Evolutionary conservation across 345 rosid genomes (phyloP).

Genomic region (Bretschneidera sinensis): DNA sequence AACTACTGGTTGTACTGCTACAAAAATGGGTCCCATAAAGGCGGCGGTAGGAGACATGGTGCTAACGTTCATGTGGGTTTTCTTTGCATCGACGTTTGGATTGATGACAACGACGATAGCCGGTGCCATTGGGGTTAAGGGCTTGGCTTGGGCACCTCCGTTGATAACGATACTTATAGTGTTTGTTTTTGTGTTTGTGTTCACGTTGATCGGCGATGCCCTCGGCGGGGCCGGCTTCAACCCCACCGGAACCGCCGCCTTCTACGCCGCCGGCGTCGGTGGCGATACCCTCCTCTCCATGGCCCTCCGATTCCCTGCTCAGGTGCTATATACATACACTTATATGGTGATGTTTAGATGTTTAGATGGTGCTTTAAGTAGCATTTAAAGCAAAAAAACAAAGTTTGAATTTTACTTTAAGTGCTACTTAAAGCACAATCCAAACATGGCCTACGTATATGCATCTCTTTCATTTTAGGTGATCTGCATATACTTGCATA

Average conservation of each 20-base stretch:
- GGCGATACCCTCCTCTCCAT: slow-evolving; percentile 70
- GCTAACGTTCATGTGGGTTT: slow-evolving; percentile 72
- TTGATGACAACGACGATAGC: slow-evolving; percentile 49
- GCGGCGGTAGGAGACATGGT: slow-evolving; percentile 61
- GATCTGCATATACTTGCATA: background rate
- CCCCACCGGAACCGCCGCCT: slow-evolving; percentile 78
- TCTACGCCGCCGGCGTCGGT: slow-evolving; percentile 82
- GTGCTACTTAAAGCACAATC: too few species aligned
- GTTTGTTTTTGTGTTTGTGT: slow-evolving; percentile 59
- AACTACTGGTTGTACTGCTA: too few species aligned
- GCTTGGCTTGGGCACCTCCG: slow-evolving; percentile 43
- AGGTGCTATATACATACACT: slow-evolving; percentile 38
- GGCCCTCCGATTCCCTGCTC: slow-evolving; percentile 88
- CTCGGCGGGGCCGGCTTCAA: slow-evolving; percentile 96
- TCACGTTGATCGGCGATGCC: slow-evolving; percentile 41
- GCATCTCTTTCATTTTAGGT: background rate
- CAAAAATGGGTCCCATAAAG: slow-evolving; percentile 69
- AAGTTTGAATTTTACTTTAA: too few species aligned
- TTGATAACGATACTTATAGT: slow-evolving; percentile 50
- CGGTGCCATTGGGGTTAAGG: slow-evolving; percentile 42
- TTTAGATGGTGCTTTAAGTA: too few species aligned
- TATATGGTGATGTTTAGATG: too few species aligned
- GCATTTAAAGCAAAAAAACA: too few species aligned
- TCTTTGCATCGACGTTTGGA: slow-evolving; percentile 58
- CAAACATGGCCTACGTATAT: too few species aligned